Conservation (phyloP, 192 early-diverging fungal species). For the Linderina pennispora region DNA sequence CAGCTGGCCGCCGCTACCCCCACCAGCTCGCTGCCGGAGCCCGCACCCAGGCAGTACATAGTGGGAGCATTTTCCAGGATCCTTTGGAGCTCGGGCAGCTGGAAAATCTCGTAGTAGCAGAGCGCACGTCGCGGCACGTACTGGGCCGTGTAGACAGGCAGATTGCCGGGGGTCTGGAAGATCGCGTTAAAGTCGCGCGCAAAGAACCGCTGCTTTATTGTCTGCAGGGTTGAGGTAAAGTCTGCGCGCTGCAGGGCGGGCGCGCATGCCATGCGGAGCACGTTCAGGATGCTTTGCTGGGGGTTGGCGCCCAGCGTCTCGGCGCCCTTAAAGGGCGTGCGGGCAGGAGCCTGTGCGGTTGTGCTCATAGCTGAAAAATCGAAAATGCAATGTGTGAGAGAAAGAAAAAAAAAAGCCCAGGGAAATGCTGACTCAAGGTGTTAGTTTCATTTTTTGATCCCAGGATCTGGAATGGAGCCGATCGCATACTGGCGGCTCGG, state of each 20-base stretch:
- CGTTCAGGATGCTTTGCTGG: conserved; percentile 53
- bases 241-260: conserved; percentile 51
- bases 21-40: conserved; percentile 79
- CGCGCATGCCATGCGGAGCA: conserved; percentile 58
- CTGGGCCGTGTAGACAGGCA: conserved; percentile 80
- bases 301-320: conserved; percentile 10
- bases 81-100: conserved; percentile 30
- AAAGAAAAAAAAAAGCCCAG: too few species aligned
- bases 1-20: conserved; percentile 66
- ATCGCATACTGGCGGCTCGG: too few species aligned
- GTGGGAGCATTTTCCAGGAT: conserved; percentile 45
- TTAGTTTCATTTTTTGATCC: too few species aligned
- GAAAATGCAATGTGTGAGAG: too few species aligned
- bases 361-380: too few species aligned
- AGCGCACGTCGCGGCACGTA: conserved; percentile 82
- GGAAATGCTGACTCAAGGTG: too few species aligned
- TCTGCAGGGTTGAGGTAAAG: conserved; percentile 57
- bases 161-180: conserved; percentile 64
- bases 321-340: background rate
- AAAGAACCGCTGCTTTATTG: conserved; percentile 79
- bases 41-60: conserved; percentile 71
- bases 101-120: conserved; percentile 77
- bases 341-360: too few species aligned
- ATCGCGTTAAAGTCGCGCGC: conserved; percentile 77
- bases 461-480: too few species aligned